These are phyloP conservation scores for Claviceps arundinis DNA, from an alignment of 2,329 filamentous ascomycete genomes.

Conservation along the genomic window DNA sequence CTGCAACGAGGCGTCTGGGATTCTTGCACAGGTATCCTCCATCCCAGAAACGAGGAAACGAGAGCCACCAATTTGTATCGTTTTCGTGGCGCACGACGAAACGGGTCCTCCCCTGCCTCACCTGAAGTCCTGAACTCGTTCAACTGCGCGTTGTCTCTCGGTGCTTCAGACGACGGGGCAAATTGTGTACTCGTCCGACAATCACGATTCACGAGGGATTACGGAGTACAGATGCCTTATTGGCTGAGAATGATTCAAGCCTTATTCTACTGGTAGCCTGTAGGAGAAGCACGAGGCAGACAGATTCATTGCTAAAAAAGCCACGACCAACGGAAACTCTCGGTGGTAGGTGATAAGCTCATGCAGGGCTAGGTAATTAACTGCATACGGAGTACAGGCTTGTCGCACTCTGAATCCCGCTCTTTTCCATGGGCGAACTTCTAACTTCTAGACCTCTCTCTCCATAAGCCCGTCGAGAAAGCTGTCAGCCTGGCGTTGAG, in stretches of 20 bases:
- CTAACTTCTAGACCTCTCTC: not conserved
- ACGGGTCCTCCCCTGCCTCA: too few relatives aligned
- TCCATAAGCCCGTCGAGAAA: constrained; percentile 49
- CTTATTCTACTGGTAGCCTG: not conserved
- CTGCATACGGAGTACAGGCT: not conserved
- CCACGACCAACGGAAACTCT: not conserved
- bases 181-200: too few relatives aligned
- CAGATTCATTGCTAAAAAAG: not conserved
- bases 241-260: too few relatives aligned
- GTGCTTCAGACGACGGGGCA: too few relatives aligned
- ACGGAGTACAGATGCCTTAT: too few relatives aligned
- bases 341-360: not conserved
- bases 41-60: not conserved
- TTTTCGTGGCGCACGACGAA: too few relatives aligned
- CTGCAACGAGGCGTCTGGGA: not conserved
- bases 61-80: too few relatives aligned
- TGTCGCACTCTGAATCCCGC: not conserved
- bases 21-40: not conserved
- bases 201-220: too few relatives aligned
- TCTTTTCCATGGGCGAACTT: not conserved
- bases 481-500: constrained; percentile 55
- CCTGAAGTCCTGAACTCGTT: too few relatives aligned
- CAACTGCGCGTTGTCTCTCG: too few relatives aligned
- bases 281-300: not conserved
- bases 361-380: not conserved